A percentile compares a stretch with the other conserved stretches of the same genome.
These are phyloP conservation scores for Lachnellula cervina DNA, from an alignment of 2,329 filamentous ascomycete genomes.

Conservation along the genomic window DNA sequence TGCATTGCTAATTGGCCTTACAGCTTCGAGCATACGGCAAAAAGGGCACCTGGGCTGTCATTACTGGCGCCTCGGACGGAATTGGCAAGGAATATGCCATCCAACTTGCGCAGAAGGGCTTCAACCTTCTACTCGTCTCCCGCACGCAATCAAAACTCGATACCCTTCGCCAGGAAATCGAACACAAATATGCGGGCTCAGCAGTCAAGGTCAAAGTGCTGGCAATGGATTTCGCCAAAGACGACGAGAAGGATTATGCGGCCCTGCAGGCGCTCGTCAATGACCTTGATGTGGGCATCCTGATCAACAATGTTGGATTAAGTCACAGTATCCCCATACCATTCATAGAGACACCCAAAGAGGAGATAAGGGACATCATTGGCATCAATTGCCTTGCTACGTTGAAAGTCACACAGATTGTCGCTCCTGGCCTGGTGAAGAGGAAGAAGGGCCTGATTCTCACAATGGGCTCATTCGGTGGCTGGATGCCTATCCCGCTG, in stretches of 20 bases:
- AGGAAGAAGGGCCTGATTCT: conserved; percentile 85
- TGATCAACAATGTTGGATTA: conserved; percentile 96
- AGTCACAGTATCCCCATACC: conserved; percentile 90
- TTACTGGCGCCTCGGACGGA: conserved; percentile 94
- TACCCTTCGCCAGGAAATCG: conserved; percentile 69
- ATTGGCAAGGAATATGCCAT: conserved; percentile 94
- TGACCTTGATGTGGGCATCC: conserved; percentile 74
- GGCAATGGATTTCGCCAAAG: conserved; percentile 86
- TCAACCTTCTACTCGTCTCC: conserved; percentile 91
- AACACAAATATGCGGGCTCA: conserved; percentile 57
- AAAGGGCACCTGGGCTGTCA: conserved; percentile 87
- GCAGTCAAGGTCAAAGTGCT: conserved; percentile 68
- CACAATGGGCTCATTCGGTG: conserved; percentile 96
- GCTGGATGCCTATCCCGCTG: conserved; percentile 84
- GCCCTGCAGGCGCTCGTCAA: conserved; percentile 63
- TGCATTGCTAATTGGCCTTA: conserved; percentile 6
- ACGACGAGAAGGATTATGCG: conserved; percentile 75
- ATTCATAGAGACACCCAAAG: conserved; percentile 72
- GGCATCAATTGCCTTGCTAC: conserved; percentile 94
- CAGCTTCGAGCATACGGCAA: conserved; percentile 87
- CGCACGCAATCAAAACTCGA: conserved; percentile 92
- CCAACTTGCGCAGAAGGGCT: conserved; percentile 85
- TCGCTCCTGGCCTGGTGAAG: conserved; percentile 78
- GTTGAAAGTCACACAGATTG: conserved; percentile 77
- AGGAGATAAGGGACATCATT: conserved; percentile 85